phyloP scores from a whole-genome alignment of 1,284 basidiomycete genomes.

The Apiotrichum brassicae region DNA sequence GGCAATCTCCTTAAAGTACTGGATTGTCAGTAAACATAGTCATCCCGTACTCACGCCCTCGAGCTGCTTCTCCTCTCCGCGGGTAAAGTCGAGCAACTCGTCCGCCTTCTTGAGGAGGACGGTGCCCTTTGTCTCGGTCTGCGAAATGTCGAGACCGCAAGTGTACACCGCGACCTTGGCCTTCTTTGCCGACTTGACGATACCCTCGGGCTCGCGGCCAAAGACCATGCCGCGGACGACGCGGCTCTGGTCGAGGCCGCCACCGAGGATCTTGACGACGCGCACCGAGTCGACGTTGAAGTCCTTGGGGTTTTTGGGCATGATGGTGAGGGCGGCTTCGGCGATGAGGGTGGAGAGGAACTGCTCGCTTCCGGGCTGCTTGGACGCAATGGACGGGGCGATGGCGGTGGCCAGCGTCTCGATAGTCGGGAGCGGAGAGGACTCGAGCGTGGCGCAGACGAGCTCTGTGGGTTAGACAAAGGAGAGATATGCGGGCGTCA shows the following conservation, averaged over 20 bases:
- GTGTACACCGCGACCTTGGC: conserved; percentile 94
- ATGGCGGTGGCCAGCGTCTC: conserved; percentile 73
- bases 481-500: no score
- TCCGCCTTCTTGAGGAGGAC: conserved; percentile 93
- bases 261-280: conserved; percentile 98
- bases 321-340: conserved; percentile 82
- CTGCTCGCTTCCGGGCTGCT: conserved; percentile 93
- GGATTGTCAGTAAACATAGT: neutral
- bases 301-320: conserved; percentile 79
- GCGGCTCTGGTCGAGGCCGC: conserved; percentile 70
- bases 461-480: no score
- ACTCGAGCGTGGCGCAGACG: conserved; percentile 24
- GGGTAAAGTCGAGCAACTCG: conserved; percentile 93
- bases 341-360: conserved; percentile 77
- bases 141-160: conserved; percentile 82
- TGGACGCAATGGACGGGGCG: conserved; percentile 87
- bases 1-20: conserved; percentile 96
- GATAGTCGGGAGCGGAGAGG: conserved; percentile 68
- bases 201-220: conserved; percentile 85
- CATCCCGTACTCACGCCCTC: conserved; percentile 61
- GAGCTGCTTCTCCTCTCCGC: conserved; percentile 90
- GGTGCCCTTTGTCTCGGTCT: conserved; percentile 99
- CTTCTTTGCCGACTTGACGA: conserved; percentile 70
- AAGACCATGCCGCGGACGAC: conserved; percentile 99
- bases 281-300: conserved; percentile 98